Evolutionary conservation across 2,329 filamentous ascomycete species (phyloP).

Genomic region (Xylariales sp.): DNA sequence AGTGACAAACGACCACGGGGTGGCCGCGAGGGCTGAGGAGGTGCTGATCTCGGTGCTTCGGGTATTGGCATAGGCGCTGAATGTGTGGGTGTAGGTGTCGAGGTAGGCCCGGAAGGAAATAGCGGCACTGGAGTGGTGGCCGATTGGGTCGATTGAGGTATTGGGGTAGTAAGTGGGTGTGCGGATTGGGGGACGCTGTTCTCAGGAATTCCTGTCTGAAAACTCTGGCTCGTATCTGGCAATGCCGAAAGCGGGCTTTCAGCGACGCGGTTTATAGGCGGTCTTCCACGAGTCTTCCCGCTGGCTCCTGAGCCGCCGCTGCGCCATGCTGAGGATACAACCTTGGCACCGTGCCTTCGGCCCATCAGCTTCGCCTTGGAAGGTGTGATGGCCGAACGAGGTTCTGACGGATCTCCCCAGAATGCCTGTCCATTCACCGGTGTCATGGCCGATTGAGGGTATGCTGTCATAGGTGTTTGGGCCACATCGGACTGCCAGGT

Average conservation of each 20-base stretch:
- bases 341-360: constrained; percentile 72
- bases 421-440: constrained; percentile 51
- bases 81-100: constrained; percentile 17
- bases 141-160: constrained; percentile 20
- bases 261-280: constrained; percentile 62
- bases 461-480: constrained; percentile 61
- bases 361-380: constrained; percentile 48
- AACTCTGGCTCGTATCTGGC: constrained; percentile 51
- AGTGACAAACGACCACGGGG: constrained; percentile 49
- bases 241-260: constrained; percentile 68
- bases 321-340: constrained; percentile 88
- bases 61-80: constrained; percentile 2
- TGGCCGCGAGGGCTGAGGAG: constrained; percentile 15
- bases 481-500: constrained; percentile 48
- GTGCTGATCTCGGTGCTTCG: neutral
- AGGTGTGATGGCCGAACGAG: constrained; percentile 69
- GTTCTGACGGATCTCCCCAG: constrained; percentile 56
- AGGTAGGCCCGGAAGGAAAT: constrained; percentile 19
- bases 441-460: constrained; percentile 75
- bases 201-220: constrained; percentile 30
- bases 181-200: constrained; percentile 15
- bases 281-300: constrained; percentile 73
- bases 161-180: constrained; percentile 19
- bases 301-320: constrained; percentile 56
- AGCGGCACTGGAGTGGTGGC: constrained; percentile 18